These are phyloP conservation scores for Rosa lucieae DNA, from an alignment of 306 rosid genomes.

Conservation along the genomic window DNA sequence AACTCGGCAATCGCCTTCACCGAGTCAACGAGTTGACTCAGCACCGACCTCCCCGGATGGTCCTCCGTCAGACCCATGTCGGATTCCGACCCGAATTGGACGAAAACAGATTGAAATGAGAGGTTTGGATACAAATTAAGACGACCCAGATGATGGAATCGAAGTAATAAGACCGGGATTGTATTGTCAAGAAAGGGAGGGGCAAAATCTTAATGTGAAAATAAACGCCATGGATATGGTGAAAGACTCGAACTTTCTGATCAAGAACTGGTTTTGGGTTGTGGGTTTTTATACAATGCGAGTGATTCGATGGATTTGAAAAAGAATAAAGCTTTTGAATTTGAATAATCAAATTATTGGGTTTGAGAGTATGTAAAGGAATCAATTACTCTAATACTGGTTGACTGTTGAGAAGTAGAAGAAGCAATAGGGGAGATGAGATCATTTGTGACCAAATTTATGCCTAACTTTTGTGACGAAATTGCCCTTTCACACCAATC, in stretches of 20 bases:
- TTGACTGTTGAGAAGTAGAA: neutral
- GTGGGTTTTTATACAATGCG: neutral
- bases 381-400: neutral
- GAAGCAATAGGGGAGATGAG: neutral
- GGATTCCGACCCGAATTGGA: slow-evolving; percentile 32
- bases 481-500: neutral
- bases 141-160: slow-evolving; percentile 1
- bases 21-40: slow-evolving; percentile 55
- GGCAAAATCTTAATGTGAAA: slow-evolving; percentile 17
- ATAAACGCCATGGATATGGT: slow-evolving; percentile 20
- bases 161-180: neutral
- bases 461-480: neutral
- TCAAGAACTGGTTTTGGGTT: neutral
- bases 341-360: neutral
- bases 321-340: neutral
- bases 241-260: neutral
- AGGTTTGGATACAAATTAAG: neutral
- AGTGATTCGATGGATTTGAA: neutral
- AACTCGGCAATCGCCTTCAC: slow-evolving; percentile 62
- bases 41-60: slow-evolving; percentile 27
- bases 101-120: slow-evolving; percentile 3
- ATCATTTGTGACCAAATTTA: slow-evolving; percentile 9
- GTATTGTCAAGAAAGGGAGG: slow-evolving; percentile 16
- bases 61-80: slow-evolving; percentile 56
- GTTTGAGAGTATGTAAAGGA: neutral